These are phyloP conservation scores for Camelina neglecta DNA, from an alignment of 345 rosid genomes.

Conservation along the genomic window DNA sequence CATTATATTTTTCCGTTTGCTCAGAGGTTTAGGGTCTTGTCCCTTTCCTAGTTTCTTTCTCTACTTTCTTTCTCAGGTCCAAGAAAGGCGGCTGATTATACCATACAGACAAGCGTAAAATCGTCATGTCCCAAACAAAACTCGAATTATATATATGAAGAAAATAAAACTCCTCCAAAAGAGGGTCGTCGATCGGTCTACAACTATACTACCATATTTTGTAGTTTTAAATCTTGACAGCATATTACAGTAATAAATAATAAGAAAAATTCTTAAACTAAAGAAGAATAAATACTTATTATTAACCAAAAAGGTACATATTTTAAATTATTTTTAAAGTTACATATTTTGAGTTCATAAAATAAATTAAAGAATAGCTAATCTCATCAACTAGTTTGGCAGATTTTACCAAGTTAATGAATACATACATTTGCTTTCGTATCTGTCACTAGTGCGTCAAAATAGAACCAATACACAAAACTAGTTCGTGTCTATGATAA, in stretches of 20 bases:
- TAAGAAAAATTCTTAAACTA: neutral
- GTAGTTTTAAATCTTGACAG: neutral
- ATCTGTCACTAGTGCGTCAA: neutral
- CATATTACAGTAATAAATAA: neutral
- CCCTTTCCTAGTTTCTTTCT: too few relatives aligned
- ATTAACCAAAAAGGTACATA: constrained; percentile 21
- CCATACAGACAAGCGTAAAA: too few relatives aligned
- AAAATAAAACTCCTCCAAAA: too few relatives aligned
- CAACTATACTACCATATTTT: neutral
- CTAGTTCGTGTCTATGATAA: constrained; percentile 7
- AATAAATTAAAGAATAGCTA: constrained; percentile 17
- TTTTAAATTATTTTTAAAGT: neutral
- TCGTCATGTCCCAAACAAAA: neutral
- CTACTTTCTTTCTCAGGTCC: too few relatives aligned
- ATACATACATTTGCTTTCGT: constrained; percentile 37
- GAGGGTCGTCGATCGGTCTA: neutral
- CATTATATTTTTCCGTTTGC: too few relatives aligned
- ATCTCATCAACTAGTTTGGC: constrained; percentile 27
- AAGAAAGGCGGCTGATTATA: too few relatives aligned
- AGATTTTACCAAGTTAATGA: constrained; percentile 26
- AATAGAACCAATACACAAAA: constrained; percentile 28
- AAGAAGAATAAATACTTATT: neutral
- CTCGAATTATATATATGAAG: neutral
- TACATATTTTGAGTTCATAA: constrained; percentile 26
- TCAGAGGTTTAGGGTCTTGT: too few relatives aligned